These are phyloP conservation scores for Pichia sp. DNA, from an alignment of 1,139 yeast genomes.

Conservation along the genomic window DNA sequence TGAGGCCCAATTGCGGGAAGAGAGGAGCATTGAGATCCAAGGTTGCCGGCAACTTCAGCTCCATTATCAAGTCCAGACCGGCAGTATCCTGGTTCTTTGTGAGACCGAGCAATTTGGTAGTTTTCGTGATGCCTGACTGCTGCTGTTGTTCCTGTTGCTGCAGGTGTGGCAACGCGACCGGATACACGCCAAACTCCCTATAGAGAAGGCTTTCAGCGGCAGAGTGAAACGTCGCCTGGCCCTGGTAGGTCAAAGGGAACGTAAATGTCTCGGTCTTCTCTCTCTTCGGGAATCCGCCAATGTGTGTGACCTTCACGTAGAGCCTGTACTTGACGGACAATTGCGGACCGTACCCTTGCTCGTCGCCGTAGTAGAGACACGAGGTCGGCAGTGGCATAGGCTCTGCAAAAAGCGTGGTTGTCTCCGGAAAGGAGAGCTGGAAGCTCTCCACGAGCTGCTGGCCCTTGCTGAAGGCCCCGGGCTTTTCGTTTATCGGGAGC, in stretches of 20 bases:
- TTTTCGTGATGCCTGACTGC: background rate
- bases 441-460: background rate
- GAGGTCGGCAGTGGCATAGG: slow-evolving; percentile 2
- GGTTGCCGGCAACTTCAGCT: background rate
- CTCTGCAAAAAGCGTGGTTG: background rate
- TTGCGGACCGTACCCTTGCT: background rate
- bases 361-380: slow-evolving; percentile 7
- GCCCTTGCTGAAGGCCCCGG: background rate
- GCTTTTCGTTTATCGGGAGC: background rate
- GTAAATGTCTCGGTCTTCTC: background rate
- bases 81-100: background rate
- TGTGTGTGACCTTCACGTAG: slow-evolving; percentile 1
- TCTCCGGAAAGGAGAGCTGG: slow-evolving; percentile 2
- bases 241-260: slow-evolving; percentile 7
- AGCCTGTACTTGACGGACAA: slow-evolving; percentile 3
- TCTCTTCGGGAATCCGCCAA: background rate
- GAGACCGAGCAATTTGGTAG: background rate
- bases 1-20: background rate
- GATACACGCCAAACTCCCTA: background rate
- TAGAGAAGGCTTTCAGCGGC: background rate
- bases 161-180: background rate
- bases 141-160: no score
- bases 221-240: background rate
- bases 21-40: slow-evolving; percentile 3
- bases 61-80: background rate